These are phyloP conservation scores for Cordyceps militaris DNA, from an alignment of 2,329 filamentous ascomycete genomes.

Conservation along the genomic window DNA sequence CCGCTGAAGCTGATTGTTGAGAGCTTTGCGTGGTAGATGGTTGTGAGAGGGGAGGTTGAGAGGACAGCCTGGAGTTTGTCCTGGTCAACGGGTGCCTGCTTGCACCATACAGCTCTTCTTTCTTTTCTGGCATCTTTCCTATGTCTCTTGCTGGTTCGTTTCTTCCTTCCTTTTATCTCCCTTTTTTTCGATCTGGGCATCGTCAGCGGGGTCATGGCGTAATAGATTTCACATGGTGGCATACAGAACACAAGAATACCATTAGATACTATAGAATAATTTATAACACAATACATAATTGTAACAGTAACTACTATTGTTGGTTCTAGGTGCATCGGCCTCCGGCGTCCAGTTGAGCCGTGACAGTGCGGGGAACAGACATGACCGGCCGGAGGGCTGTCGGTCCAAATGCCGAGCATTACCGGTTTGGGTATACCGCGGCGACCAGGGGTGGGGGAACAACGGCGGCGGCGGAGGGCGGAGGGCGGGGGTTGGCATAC, in stretches of 20 bases:
- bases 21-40: conserved; percentile 13
- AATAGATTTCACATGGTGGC: neutral
- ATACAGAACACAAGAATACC: neutral
- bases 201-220: neutral
- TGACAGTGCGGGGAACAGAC: conserved; percentile 8
- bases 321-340: too few species aligned
- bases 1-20: conserved; percentile 15
- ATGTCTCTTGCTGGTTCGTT: neutral
- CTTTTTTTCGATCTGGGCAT: neutral
- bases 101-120: neutral
- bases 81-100: neutral
- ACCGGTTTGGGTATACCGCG: neutral
- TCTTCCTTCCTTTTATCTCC: neutral
- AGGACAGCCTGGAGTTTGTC: neutral
- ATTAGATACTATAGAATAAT: neutral
- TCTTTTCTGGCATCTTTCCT: neutral
- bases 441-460: neutral
- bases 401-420: neutral
- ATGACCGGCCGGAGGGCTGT: too few species aligned
- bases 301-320: neutral
- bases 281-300: neutral
- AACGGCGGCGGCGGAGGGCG: neutral
- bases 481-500: neutral
- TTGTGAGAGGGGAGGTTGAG: neutral
- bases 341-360: too few species aligned